Evolutionary conservation across 441 rosid genomes (phyloP), one percentile per base, ranked within the genome.

Genomic region (Flueggea neowawraea): DNA sequence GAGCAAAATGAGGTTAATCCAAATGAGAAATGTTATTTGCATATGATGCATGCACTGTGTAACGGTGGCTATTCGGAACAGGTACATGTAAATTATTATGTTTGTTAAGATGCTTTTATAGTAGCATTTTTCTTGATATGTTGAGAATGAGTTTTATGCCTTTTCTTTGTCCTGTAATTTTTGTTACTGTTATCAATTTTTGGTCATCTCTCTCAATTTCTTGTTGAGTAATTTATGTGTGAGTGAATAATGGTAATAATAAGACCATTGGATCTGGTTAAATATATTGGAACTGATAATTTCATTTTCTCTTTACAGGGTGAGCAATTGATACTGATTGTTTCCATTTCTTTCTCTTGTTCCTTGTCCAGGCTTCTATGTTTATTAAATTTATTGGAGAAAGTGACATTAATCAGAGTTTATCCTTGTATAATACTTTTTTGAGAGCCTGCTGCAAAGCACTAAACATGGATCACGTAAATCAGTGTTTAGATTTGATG

Each of bases 401-500:
- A 69, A 77, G 73, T 48, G 75, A 76, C 62, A 65, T 75, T 57
- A 54, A 69, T 75, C 82, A 82, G 59, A 60, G 65, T 72, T 71
- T 89, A 61, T 74, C 84, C 6, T 66, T 77, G 13, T 91, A 81
- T 69, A 95, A 91, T 71, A 71, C 55, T 66, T 81, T 91, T 69
- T 79, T 91, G 75, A 71, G 78, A 69, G 90, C 82, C 12, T 83
- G 91, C 77, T 75, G 71, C 32, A 69, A 74, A 58, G 66, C 65
- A 65, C 74, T 57, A 68, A 82, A 69, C 53, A 57, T 64, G 16
- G 54, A 57, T 44, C 78, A 78, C 57, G 88, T 80, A 51, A 73
- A 81, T 78, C 80, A 73, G 58, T 95, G 97, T 73, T 82, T 95
- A 82, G 92, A 91, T 67, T 76, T 83, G 77, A 95, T 95, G 99